A percentile compares a stretch with the other conserved stretches of the same genome.
These are phyloP conservation scores for Backusella mclennaniae DNA, from an alignment of 192 early-diverging fungal species.

Conservation along the genomic window DNA sequence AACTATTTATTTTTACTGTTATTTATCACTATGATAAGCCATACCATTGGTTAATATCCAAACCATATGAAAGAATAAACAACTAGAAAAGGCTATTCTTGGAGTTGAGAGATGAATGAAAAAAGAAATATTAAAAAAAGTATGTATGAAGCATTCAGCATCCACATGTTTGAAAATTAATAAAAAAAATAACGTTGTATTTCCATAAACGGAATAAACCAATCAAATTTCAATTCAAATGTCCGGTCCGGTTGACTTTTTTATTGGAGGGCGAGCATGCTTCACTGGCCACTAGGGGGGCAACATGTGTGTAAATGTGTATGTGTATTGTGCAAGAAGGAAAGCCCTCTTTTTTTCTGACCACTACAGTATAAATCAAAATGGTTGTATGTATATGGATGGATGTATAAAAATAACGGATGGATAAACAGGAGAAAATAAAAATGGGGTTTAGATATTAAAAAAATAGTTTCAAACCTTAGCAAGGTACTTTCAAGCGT, in stretches of 20 bases:
- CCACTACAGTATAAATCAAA: conserved; percentile 9
- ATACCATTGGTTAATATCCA: background rate
- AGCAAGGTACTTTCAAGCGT: conserved; percentile 73
- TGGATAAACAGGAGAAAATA: conserved; percentile 11
- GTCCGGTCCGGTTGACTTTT: background rate
- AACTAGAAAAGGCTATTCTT: background rate
- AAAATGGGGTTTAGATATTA: background rate
- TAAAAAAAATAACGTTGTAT: background rate
- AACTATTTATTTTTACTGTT: background rate
- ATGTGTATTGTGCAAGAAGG: background rate
- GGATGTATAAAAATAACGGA: background rate
- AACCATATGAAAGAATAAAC: too few relatives aligned
- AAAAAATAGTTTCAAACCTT: background rate
- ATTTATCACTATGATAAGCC: too few relatives aligned
- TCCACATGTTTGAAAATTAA: too few relatives aligned
- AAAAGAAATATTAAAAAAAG: too few relatives aligned
- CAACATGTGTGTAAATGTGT: background rate
- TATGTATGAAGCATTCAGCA: too few relatives aligned
- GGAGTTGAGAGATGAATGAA: background rate
- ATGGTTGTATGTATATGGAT: conserved; percentile 25
- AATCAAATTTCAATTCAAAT: background rate
- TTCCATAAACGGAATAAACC: background rate
- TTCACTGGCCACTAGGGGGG: too few relatives aligned
- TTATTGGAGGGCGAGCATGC: background rate
- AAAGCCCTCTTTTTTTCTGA: conserved; percentile 12